Evolutionary conservation across 116 monocot species (phyloP).

Genomic region (Papilionanthe hybrid): DNA sequence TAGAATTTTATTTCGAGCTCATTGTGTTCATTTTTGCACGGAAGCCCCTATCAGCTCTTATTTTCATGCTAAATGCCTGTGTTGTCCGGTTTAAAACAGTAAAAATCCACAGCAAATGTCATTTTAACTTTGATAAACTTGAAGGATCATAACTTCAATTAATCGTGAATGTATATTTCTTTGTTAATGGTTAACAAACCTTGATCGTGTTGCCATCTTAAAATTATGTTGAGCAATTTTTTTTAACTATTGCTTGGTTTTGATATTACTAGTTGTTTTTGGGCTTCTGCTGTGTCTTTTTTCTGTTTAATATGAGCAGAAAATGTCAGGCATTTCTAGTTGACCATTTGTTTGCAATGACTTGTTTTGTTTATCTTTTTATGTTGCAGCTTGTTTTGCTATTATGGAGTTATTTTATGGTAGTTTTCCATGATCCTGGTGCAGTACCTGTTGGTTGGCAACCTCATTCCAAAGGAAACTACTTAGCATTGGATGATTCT

Average conservation of each 20-base stretch:
- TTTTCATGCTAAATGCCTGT: no score
- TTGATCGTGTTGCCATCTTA: background rate
- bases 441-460: slow-evolving; percentile 75
- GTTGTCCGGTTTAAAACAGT: no score
- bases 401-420: slow-evolving; percentile 85
- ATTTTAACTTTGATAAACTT: background rate
- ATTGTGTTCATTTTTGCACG: no score
- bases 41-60: no score
- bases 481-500: slow-evolving; percentile 22
- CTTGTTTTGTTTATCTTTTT: background rate
- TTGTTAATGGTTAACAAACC: background rate
- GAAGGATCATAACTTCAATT: background rate
- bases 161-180: background rate
- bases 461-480: slow-evolving; percentile 40
- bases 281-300: background rate
- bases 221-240: background rate
- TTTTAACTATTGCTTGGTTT: background rate
- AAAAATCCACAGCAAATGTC: no score
- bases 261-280: background rate
- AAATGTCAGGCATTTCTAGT: background rate
- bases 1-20: background rate
- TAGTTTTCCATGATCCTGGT: slow-evolving; percentile 76
- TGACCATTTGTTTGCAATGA: background rate
- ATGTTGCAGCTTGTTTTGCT: slow-evolving; percentile 71
- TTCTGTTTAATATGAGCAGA: background rate